Evolutionary conservation across 129 eudicot genomes (phyloP).

Genomic region (Mikania micrantha): DNA sequence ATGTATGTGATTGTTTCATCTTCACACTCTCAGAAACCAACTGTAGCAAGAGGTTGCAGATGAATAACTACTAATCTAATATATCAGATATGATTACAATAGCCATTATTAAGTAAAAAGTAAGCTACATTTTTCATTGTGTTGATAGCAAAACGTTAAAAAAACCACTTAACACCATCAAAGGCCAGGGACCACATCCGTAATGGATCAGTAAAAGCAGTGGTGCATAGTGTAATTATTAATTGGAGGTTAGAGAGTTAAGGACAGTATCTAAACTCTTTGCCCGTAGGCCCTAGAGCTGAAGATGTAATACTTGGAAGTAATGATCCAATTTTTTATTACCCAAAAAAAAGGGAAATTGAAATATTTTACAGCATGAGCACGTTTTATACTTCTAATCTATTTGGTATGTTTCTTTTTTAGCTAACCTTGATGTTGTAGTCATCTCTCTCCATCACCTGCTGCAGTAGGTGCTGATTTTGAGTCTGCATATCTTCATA

Average conservation of each 20-base stretch:
- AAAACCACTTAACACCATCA: not conserved
- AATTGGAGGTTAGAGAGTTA: too few relatives aligned
- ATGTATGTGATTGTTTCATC: conserved; percentile 71
- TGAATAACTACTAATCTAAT: too few relatives aligned
- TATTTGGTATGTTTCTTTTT: not conserved
- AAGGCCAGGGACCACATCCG: not conserved
- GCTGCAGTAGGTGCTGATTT: conserved; percentile 81
- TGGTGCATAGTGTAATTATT: not conserved
- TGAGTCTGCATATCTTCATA: conserved; percentile 99
- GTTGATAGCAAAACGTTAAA: not conserved
- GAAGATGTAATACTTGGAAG: not conserved
- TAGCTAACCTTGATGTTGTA: conserved; percentile 65
- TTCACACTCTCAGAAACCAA: conserved; percentile 96
- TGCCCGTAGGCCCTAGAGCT: not conserved
- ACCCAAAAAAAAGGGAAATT: not conserved
- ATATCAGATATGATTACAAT: not conserved
- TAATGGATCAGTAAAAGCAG: not conserved
- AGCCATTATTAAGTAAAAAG: not conserved
- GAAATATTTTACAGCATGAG: not conserved
- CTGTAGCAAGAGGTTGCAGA: conserved; percentile 30
- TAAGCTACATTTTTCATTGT: not conserved
- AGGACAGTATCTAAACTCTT: not conserved
- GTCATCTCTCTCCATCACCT: conserved; percentile 90
- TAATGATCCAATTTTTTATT: not conserved
- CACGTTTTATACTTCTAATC: not conserved